Conservation (phyloP, 192 early-diverging fungal species). For the Rhizoclosmatium sp. region DNA sequence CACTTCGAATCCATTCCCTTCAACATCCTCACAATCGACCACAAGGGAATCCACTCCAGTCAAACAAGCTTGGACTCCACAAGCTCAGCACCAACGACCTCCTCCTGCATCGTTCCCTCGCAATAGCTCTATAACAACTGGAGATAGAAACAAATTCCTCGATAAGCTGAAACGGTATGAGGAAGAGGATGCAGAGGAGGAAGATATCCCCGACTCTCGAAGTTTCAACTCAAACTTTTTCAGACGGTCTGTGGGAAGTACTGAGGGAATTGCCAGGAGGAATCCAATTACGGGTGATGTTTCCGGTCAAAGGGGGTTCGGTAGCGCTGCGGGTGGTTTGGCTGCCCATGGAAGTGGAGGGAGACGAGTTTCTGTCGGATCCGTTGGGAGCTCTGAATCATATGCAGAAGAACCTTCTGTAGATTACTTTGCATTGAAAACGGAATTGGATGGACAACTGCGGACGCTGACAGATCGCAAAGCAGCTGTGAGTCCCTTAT, state of each 20-base stretch:
- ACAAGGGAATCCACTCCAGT: background rate
- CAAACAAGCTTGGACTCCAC: background rate
- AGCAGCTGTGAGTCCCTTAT: constrained; percentile 22
- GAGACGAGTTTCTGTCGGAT: background rate
- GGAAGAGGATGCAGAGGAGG: constrained; percentile 23
- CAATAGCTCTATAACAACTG: background rate
- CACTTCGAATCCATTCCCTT: constrained; percentile 8
- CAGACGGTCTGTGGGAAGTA: background rate
- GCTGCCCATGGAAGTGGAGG: constrained; percentile 1
- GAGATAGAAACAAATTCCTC: constrained; percentile 23
- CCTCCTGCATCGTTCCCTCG: background rate
- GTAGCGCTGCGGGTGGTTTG: background rate
- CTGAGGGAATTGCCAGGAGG: background rate
- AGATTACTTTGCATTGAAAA: constrained; percentile 23
- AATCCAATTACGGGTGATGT: background rate
- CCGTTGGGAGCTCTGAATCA: background rate
- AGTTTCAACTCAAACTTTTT: background rate
- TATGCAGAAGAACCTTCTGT: background rate
- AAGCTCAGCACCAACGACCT: background rate
- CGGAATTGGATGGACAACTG: constrained; percentile 24
- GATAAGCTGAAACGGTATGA: constrained; percentile 35
- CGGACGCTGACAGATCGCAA: constrained; percentile 5
- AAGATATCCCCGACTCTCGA: background rate
- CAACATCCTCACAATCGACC: background rate
- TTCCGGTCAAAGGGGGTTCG: background rate